Conservation (phyloP, 768 basidiomycete genomes). For the Epithele typhae region DNA sequence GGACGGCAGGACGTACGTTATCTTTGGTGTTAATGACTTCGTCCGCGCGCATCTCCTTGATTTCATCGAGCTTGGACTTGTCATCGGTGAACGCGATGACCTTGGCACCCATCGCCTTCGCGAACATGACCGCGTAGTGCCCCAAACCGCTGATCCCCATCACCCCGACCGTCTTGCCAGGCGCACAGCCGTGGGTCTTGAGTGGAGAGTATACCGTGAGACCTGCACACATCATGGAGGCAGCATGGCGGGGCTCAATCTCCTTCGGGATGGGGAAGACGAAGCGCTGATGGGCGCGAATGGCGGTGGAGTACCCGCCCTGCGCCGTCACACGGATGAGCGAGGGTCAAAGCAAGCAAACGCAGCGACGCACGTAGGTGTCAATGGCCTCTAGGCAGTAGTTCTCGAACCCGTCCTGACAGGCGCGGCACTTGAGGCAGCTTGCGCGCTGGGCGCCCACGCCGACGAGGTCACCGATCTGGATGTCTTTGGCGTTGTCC, state of each 20-base stretch:
- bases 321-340: conserved; percentile 35
- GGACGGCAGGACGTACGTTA: background rate
- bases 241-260: conserved; percentile 48
- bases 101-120: conserved; percentile 52
- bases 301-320: conserved; percentile 45
- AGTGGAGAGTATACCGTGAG: conserved; percentile 63
- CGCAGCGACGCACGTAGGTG: conserved; percentile 30
- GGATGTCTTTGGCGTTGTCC: conserved; percentile 44
- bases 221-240: conserved; percentile 63
- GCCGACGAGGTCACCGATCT: conserved; percentile 51
- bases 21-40: conserved; percentile 44
- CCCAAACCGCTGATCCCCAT: conserved; percentile 64
- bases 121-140: conserved; percentile 36
- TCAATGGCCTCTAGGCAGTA: conserved; percentile 45
- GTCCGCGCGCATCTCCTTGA: conserved; percentile 52
- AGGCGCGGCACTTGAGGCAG: conserved; percentile 45
- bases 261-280: conserved; percentile 55
- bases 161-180: conserved; percentile 62
- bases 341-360: background rate
- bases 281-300: conserved; percentile 47
- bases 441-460: conserved; percentile 48
- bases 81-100: conserved; percentile 58
- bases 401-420: conserved; percentile 50
- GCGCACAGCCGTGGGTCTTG: conserved; percentile 46
- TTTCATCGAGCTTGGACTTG: conserved; percentile 48